Percentiles rank a stretch among this genome's conserved stretches.
phyloP scores from a whole-genome alignment of 441 rosid species.

The Gossypium trilobum region DNA sequence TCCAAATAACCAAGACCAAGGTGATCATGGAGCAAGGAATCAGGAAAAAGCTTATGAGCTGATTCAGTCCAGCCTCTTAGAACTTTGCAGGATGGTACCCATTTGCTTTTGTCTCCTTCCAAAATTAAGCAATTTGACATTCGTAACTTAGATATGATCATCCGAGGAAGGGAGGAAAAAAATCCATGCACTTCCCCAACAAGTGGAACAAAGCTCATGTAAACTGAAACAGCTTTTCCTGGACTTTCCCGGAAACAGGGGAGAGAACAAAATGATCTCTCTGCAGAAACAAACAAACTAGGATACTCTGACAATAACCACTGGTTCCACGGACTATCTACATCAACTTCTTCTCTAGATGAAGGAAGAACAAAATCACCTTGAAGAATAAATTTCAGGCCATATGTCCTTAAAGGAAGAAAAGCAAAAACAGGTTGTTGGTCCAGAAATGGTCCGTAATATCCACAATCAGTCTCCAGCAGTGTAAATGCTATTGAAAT shows the following conservation, averaged over 20 bases:
- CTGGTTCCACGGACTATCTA: constrained; percentile 94
- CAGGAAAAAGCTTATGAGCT: constrained; percentile 49
- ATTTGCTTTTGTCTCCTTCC: constrained; percentile 58
- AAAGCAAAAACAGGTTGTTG: constrained; percentile 93
- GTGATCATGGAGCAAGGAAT: constrained; percentile 59
- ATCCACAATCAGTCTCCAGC: constrained; percentile 50
- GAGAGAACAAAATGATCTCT: constrained; percentile 61
- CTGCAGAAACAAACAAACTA: constrained; percentile 60
- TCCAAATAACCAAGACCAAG: constrained; percentile 82
- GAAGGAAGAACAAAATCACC: constrained; percentile 95
- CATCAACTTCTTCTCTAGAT: constrained; percentile 96
- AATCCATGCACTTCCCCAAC: constrained; percentile 94
- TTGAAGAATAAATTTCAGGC: constrained; percentile 88
- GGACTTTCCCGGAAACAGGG: constrained; percentile 71
- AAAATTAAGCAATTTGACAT: constrained; percentile 68
- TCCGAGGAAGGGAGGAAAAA: constrained; percentile 71
- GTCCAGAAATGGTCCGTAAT: constrained; percentile 50
- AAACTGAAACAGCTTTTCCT: constrained; percentile 74
- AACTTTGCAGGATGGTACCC: constrained; percentile 92
- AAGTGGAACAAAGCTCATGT: constrained; percentile 86
- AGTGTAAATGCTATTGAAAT: constrained; percentile 82
- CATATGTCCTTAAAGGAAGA: constrained; percentile 98
- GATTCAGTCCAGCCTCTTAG: constrained; percentile 81
- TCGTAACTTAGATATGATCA: constrained; percentile 58
- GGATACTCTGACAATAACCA: constrained; percentile 80